Base-by-base conservation (phyloP, 1,139 yeast genomes). In the Magnusiomyces magnusii region DNA sequence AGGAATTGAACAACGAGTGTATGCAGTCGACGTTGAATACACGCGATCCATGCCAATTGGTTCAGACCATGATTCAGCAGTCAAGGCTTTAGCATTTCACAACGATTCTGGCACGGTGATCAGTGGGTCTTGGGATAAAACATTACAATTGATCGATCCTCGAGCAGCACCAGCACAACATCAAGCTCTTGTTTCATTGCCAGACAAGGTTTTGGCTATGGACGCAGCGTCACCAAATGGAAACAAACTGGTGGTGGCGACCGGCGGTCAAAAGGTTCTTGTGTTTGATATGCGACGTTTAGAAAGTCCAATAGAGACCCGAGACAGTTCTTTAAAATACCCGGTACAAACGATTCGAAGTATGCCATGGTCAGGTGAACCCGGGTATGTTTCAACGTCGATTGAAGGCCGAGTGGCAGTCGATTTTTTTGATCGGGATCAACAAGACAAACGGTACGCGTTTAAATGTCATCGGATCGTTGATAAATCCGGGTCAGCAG, bases 351-450 rank as follows among this genome's bases (percentile, higher is more conserved):
- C 82, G 47, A 67, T 90, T 31, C 77, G 78, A 62, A 76, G 86
- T 56, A 78, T 84, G 64, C 88, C 90, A 0, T 39, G 53, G 7
- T 54, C 44, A 7, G 73, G 73, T 25, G 81, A 81, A 1, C 73
- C 76, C 50, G 95, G 95, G 0, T 90, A 84, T 69, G 91, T 88
- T 0, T 80, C 86, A 49, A 78, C 92, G n/a, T 86, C 96, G 1
- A 79, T 90, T 17, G 97, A 91, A 66, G 97, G 97, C 0, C 76
- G 96, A 53, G 93, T 89, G 0, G 86, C 95, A 0, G 81, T 92
- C 47, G 96, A 90, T 64, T 86, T 80, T 68, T 82, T 85, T 61
- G 82, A 85, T 69, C 79, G 0, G 79, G 76, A 75, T 24, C 71
- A 71, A 0, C 85, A 83, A 62, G 69, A 71, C 3, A 73, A 77